phyloP scores from a whole-genome alignment of 2,329 filamentous ascomycete species.

The Pseudocercospora eumusae region DNA sequence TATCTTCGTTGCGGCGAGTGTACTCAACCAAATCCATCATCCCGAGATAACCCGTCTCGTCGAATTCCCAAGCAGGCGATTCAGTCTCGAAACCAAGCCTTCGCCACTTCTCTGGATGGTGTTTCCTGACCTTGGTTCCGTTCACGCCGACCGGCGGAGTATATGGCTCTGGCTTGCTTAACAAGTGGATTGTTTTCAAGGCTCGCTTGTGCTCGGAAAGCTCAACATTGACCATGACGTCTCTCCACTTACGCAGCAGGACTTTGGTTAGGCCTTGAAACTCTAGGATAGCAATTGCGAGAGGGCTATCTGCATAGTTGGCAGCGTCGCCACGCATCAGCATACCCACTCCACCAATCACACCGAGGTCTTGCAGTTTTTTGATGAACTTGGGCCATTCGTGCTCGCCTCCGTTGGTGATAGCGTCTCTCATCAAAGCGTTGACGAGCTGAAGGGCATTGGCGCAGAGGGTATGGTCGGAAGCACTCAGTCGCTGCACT shows the following conservation, averaged over 20 bases:
- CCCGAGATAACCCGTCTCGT: conserved; percentile 80
- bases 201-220: conserved; percentile 84
- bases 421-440: conserved; percentile 86
- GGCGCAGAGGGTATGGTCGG: conserved; percentile 91
- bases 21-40: conserved; percentile 98
- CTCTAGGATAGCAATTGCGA: conserved; percentile 85
- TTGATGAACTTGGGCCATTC: conserved; percentile 98
- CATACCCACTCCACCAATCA: conserved; percentile 85
- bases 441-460: conserved; percentile 96
- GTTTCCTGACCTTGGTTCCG: conserved; percentile 54
- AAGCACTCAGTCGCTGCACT: conserved; percentile 85
- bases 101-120: conserved; percentile 91
- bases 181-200: conserved; percentile 80
- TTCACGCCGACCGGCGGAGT: conserved; percentile 44
- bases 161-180: conserved; percentile 55
- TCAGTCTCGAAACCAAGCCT: conserved; percentile 89
- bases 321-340: conserved; percentile 93
- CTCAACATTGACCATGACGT: conserved; percentile 81
- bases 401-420: conserved; percentile 72
- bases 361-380: conserved; percentile 83
- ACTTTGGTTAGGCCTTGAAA: conserved; percentile 72
- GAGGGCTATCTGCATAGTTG: conserved; percentile 83
- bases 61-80: conserved; percentile 82
- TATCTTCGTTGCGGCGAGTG: conserved; percentile 86
- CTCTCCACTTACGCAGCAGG: conserved; percentile 72